phyloP scores from a whole-genome alignment of 768 basidiomycete species.

The Mycena latifolia region DNA sequence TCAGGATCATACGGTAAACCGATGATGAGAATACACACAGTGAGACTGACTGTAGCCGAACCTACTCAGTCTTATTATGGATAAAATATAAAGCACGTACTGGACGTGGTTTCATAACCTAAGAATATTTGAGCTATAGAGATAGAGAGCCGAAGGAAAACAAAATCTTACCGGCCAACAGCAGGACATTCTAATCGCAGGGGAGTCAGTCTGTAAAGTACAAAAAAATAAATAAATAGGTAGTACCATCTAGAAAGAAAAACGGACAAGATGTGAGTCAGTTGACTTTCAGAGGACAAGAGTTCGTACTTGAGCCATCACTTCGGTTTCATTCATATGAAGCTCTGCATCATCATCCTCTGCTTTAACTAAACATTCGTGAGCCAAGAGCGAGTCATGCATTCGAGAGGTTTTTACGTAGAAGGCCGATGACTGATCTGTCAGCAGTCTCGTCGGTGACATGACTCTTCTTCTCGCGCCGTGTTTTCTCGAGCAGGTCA shows the following conservation, averaged over 20 bases:
- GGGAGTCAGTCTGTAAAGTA: neutral
- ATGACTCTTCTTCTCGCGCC: conserved; percentile 30
- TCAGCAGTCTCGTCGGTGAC: conserved; percentile 27
- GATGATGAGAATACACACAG: neutral
- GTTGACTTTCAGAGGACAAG: neutral
- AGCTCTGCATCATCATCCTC: conserved; percentile 32
- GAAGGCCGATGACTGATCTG: conserved; percentile 32
- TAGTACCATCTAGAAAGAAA: conserved; percentile 5
- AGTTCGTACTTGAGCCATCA: conserved; percentile 44
- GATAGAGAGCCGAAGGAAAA: neutral
- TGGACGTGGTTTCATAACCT: conserved; percentile 2
- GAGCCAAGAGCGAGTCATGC: neutral
- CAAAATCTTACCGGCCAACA: conserved; percentile 35
- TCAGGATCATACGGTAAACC: neutral
- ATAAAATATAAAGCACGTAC: neutral
- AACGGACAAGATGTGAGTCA: neutral
- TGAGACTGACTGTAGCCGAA: neutral
- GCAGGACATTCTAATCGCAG: conserved; percentile 51
- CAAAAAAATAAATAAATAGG: too few relatives aligned
- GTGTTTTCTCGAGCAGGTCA: conserved; percentile 26
- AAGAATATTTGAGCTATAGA: neutral
- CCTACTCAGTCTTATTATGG: neutral
- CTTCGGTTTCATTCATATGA: conserved; percentile 42
- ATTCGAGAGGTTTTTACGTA: neutral
- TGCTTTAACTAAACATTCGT: conserved; percentile 33